Percentiles rank a stretch among this genome's conserved stretches.
phyloP scores from a whole-genome alignment of 441 rosid species.

The Bocquillonia castaneifolia region DNA sequence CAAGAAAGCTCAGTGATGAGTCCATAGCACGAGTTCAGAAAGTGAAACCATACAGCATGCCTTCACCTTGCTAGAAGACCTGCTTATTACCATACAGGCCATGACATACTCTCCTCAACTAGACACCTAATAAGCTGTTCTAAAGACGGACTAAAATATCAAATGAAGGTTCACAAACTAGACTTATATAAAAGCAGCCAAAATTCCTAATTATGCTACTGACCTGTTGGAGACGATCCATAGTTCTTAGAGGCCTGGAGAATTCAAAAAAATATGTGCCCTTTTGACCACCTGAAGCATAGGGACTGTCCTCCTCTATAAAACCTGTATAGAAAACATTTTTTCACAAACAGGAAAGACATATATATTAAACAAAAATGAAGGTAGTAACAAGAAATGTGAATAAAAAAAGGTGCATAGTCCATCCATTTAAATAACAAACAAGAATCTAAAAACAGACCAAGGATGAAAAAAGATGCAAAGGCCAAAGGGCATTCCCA shows the following conservation, averaged over 20 bases:
- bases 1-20: neutral
- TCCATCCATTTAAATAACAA: neutral
- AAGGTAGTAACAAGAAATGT: neutral
- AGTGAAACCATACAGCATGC: neutral
- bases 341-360: conserved; percentile 6
- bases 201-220: conserved; percentile 21
- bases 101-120: neutral
- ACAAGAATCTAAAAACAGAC: neutral
- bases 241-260: conserved; percentile 85
- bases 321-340: conserved; percentile 42
- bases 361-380: neutral
- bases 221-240: conserved; percentile 89
- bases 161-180: neutral
- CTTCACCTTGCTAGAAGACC: neutral
- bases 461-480: neutral
- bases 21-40: neutral
- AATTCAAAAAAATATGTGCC: conserved; percentile 85
- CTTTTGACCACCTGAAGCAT: conserved; percentile 53
- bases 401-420: neutral
- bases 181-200: neutral
- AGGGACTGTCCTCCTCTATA: conserved; percentile 85
- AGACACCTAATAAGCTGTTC: neutral
- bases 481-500: conserved; percentile 11
- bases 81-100: neutral
- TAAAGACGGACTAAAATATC: neutral